Percentiles rank a stretch among this genome's conserved stretches.
Conservation (phyloP, 441 rosid genomes). For the Daphne laureola region DNA sequence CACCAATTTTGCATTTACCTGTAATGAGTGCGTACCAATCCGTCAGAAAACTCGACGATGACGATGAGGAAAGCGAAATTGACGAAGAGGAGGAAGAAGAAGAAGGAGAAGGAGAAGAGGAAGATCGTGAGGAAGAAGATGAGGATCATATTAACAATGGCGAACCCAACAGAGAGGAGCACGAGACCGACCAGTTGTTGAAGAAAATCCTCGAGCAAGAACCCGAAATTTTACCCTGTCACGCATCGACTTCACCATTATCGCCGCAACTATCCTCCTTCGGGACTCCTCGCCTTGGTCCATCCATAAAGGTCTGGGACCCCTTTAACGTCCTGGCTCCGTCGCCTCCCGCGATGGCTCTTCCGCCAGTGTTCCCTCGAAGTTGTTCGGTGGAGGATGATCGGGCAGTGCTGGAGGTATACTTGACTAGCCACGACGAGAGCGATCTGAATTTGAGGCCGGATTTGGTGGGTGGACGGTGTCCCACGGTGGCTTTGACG, state of each 20-base stretch:
- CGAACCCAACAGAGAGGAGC: slow-evolving; percentile 18
- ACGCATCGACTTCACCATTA: slow-evolving; percentile 77
- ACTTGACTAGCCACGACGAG: slow-evolving; percentile 63
- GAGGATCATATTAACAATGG: slow-evolving; percentile 19
- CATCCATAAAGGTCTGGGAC: slow-evolving; percentile 85
- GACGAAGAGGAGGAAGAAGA: slow-evolving; percentile 24
- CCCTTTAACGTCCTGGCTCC: slow-evolving; percentile 78
- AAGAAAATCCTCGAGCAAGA: slow-evolving; percentile 78
- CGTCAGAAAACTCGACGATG: slow-evolving; percentile 18
- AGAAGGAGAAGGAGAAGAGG: slow-evolving; percentile 31
- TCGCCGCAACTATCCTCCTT: slow-evolving; percentile 75
- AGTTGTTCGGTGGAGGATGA: slow-evolving; percentile 40
- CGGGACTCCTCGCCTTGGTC: slow-evolving; percentile 80
- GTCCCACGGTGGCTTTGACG: slow-evolving; percentile 54
- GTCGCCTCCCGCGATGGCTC: slow-evolving; percentile 30
- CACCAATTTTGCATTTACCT: background rate
- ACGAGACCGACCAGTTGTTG: slow-evolving; percentile 26
- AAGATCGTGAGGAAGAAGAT: slow-evolving; percentile 26
- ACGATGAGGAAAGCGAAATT: slow-evolving; percentile 28
- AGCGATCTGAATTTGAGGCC: slow-evolving; percentile 54
- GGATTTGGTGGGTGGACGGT: slow-evolving; percentile 67
- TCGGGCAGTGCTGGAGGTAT: slow-evolving; percentile 42
- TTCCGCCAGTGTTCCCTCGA: slow-evolving; percentile 38
- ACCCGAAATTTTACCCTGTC: slow-evolving; percentile 74
- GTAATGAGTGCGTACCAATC: slow-evolving; percentile 66